Evolutionary conservation across 805 yeast species (phyloP).

Genomic region (Barnettozyma populi): DNA sequence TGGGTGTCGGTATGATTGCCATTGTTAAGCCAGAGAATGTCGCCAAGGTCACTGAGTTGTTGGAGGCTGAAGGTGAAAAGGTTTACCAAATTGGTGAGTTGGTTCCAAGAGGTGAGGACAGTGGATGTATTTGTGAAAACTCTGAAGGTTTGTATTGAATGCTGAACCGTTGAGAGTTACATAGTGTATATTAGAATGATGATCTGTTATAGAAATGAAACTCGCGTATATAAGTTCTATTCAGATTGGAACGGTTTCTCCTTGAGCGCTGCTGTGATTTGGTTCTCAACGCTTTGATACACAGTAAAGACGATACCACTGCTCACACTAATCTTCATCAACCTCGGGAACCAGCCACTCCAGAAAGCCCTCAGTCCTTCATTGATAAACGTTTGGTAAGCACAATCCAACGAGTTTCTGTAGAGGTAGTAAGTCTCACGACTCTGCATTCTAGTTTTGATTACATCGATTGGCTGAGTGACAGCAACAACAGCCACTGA

Average conservation of each 20-base stretch:
- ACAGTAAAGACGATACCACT: constrained; percentile 66
- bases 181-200: constrained; percentile 3
- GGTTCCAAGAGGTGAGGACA: constrained; percentile 39
- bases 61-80: constrained; percentile 65
- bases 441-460: constrained; percentile 84
- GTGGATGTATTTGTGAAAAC: constrained; percentile 48
- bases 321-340: constrained; percentile 62
- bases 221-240: not conserved
- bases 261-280: constrained; percentile 32
- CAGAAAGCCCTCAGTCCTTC: constrained; percentile 45
- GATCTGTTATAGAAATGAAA: not conserved
- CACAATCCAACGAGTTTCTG: constrained; percentile 55
- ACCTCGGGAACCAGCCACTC: constrained; percentile 61
- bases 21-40: constrained; percentile 72
- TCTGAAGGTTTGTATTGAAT: constrained; percentile 25
- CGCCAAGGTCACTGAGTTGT: constrained; percentile 43
- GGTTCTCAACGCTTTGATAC: constrained; percentile 51
- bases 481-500: constrained; percentile 67
- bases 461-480: constrained; percentile 86
- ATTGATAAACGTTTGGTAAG: constrained; percentile 41
- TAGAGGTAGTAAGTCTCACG: constrained; percentile 55
- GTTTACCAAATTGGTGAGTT: constrained; percentile 68
- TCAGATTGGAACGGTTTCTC: constrained; percentile 34
- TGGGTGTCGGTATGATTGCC: constrained; percentile 96
- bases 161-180: not conserved